Base-by-base conservation (phyloP, 1,139 yeast genomes). In the Lodderomyces beijingensis region DNA sequence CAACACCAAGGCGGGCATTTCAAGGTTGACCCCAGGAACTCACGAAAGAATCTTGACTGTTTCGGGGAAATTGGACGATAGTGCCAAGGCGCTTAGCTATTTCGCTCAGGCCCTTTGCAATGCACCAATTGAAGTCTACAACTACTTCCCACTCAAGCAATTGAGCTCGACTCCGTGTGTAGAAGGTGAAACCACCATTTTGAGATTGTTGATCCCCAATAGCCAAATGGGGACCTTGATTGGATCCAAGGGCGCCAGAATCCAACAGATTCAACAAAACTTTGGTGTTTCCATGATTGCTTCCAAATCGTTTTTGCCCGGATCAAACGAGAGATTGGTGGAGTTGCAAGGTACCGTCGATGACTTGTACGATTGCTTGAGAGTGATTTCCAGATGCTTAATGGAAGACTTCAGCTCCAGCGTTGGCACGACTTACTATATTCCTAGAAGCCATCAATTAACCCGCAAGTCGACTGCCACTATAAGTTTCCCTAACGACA, bases 161-260 rank as follows among this genome's bases (percentile, higher is more conserved):
- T 63, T 80, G 41, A 64, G 76, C 37, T 65, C 65, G 13, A 58
- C 70, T 22, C 72, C 77, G 11, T 60, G 71, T 31, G 61, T 72
- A 28, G 71, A 70, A 32, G 77, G 76, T 25, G 65, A 68, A 34
- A 66, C 74, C 6, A 69, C 83, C 18, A 69, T 78, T 27, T 60
- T 87, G 47, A 72, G 96, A 50, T 64, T 88, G 34, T 65, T 89
- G 41, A 71, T 88, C 40, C 89, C 95, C 30, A 88, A 88, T 59
- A 72, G 81, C 40, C 95, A 87, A 58, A 81, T 88, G 79, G 96
- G 96, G 28, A 80, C 95, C 8, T 74, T 88, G 35, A 88, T 88
- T 55, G 96, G 96, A 32, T 77, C 85, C 38, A 85, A 76, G 45
- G 96, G 96, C 32, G 65, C 70, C 22, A 74, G 91, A 55, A 88